Evolutionary conservation across 345 rosid genomes (phyloP).

Genomic region (Lepidium aucheri): DNA sequence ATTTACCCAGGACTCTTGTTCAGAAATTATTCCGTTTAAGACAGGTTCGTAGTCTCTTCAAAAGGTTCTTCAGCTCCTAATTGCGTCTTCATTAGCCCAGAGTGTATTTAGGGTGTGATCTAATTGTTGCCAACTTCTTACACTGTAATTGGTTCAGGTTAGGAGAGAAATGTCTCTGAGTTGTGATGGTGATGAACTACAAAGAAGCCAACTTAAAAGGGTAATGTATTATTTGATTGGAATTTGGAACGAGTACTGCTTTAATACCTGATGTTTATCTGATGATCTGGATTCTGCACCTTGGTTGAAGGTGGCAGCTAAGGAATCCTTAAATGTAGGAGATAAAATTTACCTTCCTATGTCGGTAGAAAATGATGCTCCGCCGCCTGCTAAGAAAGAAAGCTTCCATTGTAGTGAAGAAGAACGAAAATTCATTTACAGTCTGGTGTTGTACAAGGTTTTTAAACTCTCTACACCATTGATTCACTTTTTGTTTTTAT

Average conservation of each 20-base stretch:
- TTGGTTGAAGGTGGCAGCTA: slow-evolving; percentile 79
- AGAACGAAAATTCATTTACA: slow-evolving; percentile 53
- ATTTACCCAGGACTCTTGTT: slow-evolving; percentile 70
- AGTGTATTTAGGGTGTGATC: not conserved
- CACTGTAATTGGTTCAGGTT: slow-evolving; percentile 40
- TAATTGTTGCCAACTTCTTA: not conserved
- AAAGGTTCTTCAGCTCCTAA: not conserved
- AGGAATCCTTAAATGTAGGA: slow-evolving; percentile 59
- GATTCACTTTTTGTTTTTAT: not conserved
- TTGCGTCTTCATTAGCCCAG: not conserved
- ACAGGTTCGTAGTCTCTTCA: slow-evolving; percentile 46
- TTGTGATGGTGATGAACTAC: slow-evolving; percentile 27
- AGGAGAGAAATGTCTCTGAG: slow-evolving; percentile 39
- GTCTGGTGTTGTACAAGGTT: slow-evolving; percentile 79
- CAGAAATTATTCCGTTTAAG: slow-evolving; percentile 85
- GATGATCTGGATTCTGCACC: no score
- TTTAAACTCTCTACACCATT: not conserved
- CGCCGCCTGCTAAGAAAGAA: slow-evolving; percentile 36
- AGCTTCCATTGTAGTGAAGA: slow-evolving; percentile 39
- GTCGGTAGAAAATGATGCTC: slow-evolving; percentile 29
- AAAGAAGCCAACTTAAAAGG: slow-evolving; percentile 45
- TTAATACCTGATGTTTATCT: slow-evolving; percentile 13
- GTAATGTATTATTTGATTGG: slow-evolving; percentile 27
- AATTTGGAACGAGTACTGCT: not conserved
- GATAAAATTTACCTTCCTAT: slow-evolving; percentile 73